Conservation (phyloP, 169 alveolate species). For the Eimeria acervulina region DNA sequence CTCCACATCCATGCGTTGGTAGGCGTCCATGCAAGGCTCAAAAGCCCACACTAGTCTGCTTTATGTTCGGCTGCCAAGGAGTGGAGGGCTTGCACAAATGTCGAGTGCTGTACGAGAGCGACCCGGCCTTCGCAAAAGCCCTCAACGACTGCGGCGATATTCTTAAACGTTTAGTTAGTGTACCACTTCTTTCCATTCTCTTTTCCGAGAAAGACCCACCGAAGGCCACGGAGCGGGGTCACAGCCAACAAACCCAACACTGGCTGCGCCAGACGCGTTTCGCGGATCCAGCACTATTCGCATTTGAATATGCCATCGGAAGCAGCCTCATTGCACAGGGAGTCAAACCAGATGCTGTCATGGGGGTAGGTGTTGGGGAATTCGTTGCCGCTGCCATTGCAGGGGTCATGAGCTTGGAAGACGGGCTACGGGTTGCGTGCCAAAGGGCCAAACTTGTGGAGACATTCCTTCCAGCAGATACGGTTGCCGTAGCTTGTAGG, state of each 20-base stretch:
- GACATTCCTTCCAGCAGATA: slow-evolving; percentile 79
- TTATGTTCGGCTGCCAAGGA: slow-evolving; percentile 88
- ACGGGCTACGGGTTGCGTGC: slow-evolving; percentile 85
- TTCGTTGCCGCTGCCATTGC: slow-evolving; percentile 88
- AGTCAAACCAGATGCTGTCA: slow-evolving; percentile 88
- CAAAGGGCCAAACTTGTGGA: slow-evolving; percentile 85
- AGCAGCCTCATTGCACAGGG: slow-evolving; percentile 87
- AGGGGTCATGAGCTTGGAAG: slow-evolving; percentile 87
- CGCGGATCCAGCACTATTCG: slow-evolving; percentile 90
- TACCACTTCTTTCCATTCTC: slow-evolving; percentile 86
- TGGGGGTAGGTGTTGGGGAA: slow-evolving; percentile 89
- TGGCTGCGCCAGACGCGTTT: slow-evolving; percentile 82
- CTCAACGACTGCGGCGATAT: slow-evolving; percentile 87
- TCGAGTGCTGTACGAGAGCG: slow-evolving; percentile 86
- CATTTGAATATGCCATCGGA: slow-evolving; percentile 89
- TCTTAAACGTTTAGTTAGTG: slow-evolving; percentile 84
- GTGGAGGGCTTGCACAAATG: slow-evolving; percentile 86
- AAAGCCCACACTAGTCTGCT: slow-evolving; percentile 82
- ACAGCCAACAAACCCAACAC: slow-evolving; percentile 36
- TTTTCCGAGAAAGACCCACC: slow-evolving; percentile 75
- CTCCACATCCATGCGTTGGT: slow-evolving; percentile 66
- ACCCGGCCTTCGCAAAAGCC: slow-evolving; percentile 86
- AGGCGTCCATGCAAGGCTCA: slow-evolving; percentile 70
- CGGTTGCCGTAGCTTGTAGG: slow-evolving; percentile 83
- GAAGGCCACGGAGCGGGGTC: slow-evolving; percentile 74